Conservation (phyloP, 768 basidiomycete species). For the Chalciporus chontae region DNA sequence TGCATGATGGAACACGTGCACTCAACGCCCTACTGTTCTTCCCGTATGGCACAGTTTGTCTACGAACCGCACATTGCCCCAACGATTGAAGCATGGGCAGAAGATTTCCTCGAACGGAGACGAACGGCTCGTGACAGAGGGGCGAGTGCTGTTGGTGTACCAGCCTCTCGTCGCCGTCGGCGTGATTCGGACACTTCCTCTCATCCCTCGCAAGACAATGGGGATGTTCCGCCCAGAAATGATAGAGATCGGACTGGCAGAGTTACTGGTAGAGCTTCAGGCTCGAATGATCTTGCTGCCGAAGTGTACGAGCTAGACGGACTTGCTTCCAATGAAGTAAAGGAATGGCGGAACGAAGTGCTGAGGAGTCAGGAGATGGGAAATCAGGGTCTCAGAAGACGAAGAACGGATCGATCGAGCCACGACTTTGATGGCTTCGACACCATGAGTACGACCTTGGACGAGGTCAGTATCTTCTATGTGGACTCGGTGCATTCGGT, state of each 20-base stretch:
- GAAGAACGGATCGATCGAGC: constrained; percentile 4
- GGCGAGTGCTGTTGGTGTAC: constrained; percentile 21
- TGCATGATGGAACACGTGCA: constrained; percentile 12
- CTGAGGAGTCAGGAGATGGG: constrained; percentile 27
- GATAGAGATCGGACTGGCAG: background rate
- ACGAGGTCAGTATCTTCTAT: constrained; percentile 40
- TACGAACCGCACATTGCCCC: constrained; percentile 71
- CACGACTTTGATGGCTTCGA: constrained; percentile 18
- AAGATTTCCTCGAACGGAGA: constrained; percentile 31
- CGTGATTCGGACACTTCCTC: constrained; percentile 10
- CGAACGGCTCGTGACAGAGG: constrained; percentile 26
- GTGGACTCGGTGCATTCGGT: background rate
- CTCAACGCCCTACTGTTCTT: constrained; percentile 11
- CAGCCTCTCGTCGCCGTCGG: constrained; percentile 13
- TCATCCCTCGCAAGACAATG: constrained; percentile 3
- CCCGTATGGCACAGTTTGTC: constrained; percentile 44
- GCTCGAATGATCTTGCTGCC: constrained; percentile 12
- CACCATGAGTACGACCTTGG: constrained; percentile 32
- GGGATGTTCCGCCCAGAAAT: constrained; percentile 6
- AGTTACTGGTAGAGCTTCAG: constrained; percentile 7
- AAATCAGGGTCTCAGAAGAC: constrained; percentile 1
- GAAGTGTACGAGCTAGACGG: constrained; percentile 48
- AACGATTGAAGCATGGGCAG: constrained; percentile 44
- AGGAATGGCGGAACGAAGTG: constrained; percentile 49
- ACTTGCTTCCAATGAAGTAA: constrained; percentile 47